Base-by-base conservation (phyloP, 2,329 filamentous ascomycete genomes). In the Claviceps sp. region DNA sequence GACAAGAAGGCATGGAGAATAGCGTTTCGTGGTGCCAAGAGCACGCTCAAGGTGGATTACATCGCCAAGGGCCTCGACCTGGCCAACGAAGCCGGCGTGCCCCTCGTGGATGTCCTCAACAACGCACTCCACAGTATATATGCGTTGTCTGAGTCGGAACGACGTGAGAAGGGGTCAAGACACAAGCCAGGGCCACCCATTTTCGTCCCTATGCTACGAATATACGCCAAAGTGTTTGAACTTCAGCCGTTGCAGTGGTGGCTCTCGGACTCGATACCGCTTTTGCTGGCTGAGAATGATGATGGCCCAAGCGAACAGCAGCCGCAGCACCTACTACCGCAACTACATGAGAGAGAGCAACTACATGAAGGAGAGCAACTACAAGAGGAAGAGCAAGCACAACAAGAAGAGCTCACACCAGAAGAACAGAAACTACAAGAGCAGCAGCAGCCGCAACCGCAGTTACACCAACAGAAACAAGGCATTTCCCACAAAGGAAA, bases 21-120 rank as follows among this genome's bases (percentile, higher is more conserved):
- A 30, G 70, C 95, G 38, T 75, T 95, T 43, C 78, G 83, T 54
- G 84, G 84, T 37, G 84, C 86, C 50, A 87, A 88, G 58, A 62
- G 64, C 4, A 71, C 72, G 19, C 65, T 72, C 24, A 74, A 87
- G 55, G 69, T 74, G 4, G 64, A 71, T 3, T 73, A 74, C 26
- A 71, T 89, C n/a, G 52, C 56, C 16, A 59, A 59, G 37, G 61
- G 66, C 1, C 55, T 69, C 30, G 69, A 68, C 11, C 59, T 70
- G 1, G 68, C 66, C 44, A 69, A 71, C 37, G 73, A 85, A 45
- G 71, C 84, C 49, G 64, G 73, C 4, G 71, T 70, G 46, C 57
- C 73, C 2, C 54, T 59, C 16, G 57, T 62, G 2, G 61, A 65
- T 17, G 60, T 70, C 16, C 59, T 69, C 24, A 68, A 68, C 55